Base-by-base conservation (phyloP, 345 rosid genomes). In the Clausena lansium region DNA sequence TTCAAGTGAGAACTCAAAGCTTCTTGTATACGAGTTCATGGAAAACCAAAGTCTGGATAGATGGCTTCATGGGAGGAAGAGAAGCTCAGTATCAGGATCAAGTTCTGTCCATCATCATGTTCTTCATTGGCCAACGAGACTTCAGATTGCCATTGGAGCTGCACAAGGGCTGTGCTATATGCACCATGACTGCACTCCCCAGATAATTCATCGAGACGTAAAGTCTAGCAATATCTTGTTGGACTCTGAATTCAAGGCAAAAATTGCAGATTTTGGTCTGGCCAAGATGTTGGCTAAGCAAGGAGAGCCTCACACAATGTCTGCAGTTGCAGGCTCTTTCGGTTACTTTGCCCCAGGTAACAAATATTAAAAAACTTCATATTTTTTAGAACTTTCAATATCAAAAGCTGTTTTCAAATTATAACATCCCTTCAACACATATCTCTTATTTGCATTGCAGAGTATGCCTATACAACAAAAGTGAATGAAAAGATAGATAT, bases 291-390 rank as follows among this genome's bases (percentile, higher is more conserved):
- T 91, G 88, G 78, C 81, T 6, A 90, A 85, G 84, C 87, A 86
- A 11, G 94, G 91, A 64, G 89, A 87, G 60, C 82, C 85, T 60
- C 93, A 88, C 76, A 90, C 95, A 9, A 85, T 96, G 94, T 96
- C 99, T 11, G 79, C 89, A 33, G 91, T 96, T 63, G 99, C 97
- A 20, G 99, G 99, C 71, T 91, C 99, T 19, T 88, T 87, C 52
- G 97, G 99, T 28, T 95, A 93, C 81, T 78, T 93, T 41, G 98
- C 98, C 47, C 99, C 99, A 36, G 99, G 99, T 93, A 85, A 79
- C 32, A n/a, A 78, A 11, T 70, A 77, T 41, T 60, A 15, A 32
- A 58, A 25, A 62, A 35, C 7, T 47, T 17, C 67, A 27, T 13
- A 76, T 6, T 10, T n/a, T 54, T 24, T 39, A 41, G 4, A 45